Evolutionary conservation across 352 stramenopile genomes (phyloP).

Genomic region (Globisporangium echinulatum): DNA sequence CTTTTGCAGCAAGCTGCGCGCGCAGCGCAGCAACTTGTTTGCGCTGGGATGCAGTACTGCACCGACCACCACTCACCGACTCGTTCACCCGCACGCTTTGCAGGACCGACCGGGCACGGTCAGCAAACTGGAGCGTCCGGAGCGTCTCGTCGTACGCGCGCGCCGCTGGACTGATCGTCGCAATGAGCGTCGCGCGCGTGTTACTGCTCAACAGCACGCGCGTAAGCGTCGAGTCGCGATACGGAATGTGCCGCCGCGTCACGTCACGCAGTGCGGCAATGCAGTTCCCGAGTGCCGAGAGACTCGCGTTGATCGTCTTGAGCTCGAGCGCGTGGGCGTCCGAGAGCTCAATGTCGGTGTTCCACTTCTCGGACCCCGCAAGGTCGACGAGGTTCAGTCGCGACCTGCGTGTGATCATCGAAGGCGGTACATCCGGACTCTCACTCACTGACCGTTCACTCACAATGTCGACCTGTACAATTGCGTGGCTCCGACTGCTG

Average conservation of each 20-base stretch:
- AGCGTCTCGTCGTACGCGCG: conserved; percentile 59
- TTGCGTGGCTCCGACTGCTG: conserved; percentile 88
- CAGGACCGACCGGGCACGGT: conserved; percentile 67
- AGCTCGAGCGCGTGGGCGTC: conserved; percentile 70
- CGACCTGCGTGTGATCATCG: conserved; percentile 32
- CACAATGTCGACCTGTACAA: conserved; percentile 84
- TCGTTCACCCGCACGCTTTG: conserved; percentile 70
- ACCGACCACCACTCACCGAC: conserved; percentile 20
- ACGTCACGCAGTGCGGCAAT: conserved; percentile 79
- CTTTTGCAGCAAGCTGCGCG: conserved; percentile 42
- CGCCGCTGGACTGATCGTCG: conserved; percentile 46
- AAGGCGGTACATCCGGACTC: no score
- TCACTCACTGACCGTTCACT: conserved; percentile 32
- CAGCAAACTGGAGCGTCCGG: conserved; percentile 72
- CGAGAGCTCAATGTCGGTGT: conserved; percentile 67
- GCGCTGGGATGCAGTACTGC: no score
- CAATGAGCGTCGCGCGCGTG: conserved; percentile 65
- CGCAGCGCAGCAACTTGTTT: conserved; percentile 39
- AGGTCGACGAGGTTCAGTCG: conserved; percentile 77
- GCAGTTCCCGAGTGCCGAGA: conserved; percentile 89
- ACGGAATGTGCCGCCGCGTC: conserved; percentile 87
- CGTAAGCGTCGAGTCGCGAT: conserved; percentile 85
- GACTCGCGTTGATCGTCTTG: conserved; percentile 88
- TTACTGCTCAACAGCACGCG: conserved; percentile 78
- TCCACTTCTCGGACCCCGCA: conserved; percentile 80